Conservation (phyloP, 2,329 filamentous ascomycete genomes). For the Aureobasidium sp. region DNA sequence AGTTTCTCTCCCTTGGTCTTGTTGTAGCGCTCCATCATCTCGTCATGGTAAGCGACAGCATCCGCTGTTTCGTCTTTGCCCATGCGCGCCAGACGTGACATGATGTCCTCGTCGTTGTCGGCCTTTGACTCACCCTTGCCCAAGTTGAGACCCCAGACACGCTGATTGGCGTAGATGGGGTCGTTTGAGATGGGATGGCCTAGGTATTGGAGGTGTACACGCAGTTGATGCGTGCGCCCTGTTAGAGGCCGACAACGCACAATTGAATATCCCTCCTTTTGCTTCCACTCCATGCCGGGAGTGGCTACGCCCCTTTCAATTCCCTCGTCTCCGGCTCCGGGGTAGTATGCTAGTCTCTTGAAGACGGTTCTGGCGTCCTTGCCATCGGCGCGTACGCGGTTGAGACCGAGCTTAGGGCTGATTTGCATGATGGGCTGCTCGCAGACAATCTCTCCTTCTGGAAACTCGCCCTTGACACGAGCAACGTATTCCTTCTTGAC, state of each 20-base stretch:
- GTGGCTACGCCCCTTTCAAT: conserved; percentile 21
- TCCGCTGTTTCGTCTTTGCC: conserved; percentile 90
- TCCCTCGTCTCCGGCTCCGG: conserved; percentile 31
- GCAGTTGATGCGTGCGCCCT: conserved; percentile 87
- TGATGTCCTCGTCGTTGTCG: conserved; percentile 82
- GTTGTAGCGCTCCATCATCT: conserved; percentile 85
- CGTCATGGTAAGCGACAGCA: conserved; percentile 86
- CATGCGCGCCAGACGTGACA: conserved; percentile 78
- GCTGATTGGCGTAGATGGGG: conserved; percentile 92
- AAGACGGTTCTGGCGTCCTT: conserved; percentile 89
- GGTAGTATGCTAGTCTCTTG: conserved; percentile 86
- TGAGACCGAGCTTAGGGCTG: conserved; percentile 88
- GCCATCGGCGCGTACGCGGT: conserved; percentile 87
- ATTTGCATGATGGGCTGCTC: conserved; percentile 91
- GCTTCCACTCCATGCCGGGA: conserved; percentile 42
- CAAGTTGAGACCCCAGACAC: conserved; percentile 78
- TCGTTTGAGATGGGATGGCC: conserved; percentile 96
- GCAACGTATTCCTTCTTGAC: conserved; percentile 95
- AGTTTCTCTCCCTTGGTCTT: conserved; percentile 89
- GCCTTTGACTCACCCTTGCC: conserved; percentile 60
- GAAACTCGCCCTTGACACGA: conserved; percentile 83
- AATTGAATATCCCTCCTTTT: conserved; percentile 74
- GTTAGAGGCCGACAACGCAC: conserved; percentile 91
- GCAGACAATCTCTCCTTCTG: conserved; percentile 83
- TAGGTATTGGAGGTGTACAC: conserved; percentile 89